phyloP scores from a whole-genome alignment of 495 filamentous ascomycete genomes.

The Halenospora varia region DNA sequence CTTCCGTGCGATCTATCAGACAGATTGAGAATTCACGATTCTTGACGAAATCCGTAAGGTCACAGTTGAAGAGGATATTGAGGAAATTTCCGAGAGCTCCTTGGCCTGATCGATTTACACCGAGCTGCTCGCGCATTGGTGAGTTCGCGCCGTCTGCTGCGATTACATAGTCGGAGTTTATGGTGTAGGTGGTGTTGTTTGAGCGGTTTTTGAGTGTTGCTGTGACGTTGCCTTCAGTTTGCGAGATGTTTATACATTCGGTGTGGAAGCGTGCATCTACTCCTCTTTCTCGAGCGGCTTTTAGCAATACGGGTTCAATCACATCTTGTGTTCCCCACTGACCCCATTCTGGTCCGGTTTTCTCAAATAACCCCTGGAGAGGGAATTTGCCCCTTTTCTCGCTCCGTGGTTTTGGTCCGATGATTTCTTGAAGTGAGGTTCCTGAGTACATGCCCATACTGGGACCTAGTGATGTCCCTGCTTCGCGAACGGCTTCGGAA shows the following conservation, averaged over 20 bases:
- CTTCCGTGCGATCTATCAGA: slow-evolving; percentile 37
- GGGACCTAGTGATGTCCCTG: slow-evolving; percentile 26
- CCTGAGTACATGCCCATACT: slow-evolving; percentile 29
- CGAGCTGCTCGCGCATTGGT: slow-evolving; percentile 7
- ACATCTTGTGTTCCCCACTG: slow-evolving; percentile 47
- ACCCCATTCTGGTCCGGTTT: slow-evolving; percentile 42
- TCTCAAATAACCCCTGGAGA: slow-evolving; percentile 36
- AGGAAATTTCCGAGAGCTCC: slow-evolving; percentile 33
- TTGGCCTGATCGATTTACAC: slow-evolving; percentile 19
- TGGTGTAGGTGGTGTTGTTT: background rate
- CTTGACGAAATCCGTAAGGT: slow-evolving; percentile 24
- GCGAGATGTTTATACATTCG: slow-evolving; percentile 13
- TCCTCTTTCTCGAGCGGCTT: slow-evolving; percentile 26
- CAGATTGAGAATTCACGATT: slow-evolving; percentile 28
- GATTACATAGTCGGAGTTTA: slow-evolving; percentile 10
- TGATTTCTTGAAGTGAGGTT: slow-evolving; percentile 27
- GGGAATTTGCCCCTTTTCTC: background rate
- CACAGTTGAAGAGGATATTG: slow-evolving; percentile 36
- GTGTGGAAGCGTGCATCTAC: slow-evolving; percentile 26
- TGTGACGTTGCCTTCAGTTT: slow-evolving; percentile 6
- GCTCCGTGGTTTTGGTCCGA: slow-evolving; percentile 24
- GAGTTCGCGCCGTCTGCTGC: slow-evolving; percentile 17
- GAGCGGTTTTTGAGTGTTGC: slow-evolving; percentile 5
- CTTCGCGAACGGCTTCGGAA: slow-evolving; percentile 21
- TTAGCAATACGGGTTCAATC: slow-evolving; percentile 42